These are phyloP conservation scores for Pythium periplocum DNA, from an alignment of 352 stramenopile species.

Conservation along the genomic window DNA sequence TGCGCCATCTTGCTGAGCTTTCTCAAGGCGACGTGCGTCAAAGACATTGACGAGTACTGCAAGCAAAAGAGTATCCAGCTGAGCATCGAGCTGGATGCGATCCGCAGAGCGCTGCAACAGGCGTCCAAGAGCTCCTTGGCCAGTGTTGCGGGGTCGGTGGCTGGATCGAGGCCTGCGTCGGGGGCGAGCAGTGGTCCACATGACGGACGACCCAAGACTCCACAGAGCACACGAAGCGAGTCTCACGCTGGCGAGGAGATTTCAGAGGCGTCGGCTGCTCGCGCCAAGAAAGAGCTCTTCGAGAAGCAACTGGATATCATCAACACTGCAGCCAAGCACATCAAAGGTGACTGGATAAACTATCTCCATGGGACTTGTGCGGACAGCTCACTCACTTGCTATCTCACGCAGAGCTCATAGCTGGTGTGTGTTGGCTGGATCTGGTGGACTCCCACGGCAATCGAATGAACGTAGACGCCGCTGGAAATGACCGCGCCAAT, in stretches of 20 bases:
- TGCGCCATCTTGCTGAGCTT: constrained; percentile 70
- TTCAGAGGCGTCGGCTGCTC: constrained; percentile 16
- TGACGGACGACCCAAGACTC: no score
- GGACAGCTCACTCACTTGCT: no score
- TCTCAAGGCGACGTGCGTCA: constrained; percentile 53
- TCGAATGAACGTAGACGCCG: constrained; percentile 46
- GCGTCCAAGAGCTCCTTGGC: not conserved
- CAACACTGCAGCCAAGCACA: constrained; percentile 30
- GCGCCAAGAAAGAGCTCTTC: constrained; percentile 29
- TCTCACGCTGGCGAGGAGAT: constrained; percentile 1
- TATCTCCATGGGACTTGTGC: not conserved
- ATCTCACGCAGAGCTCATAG: constrained; percentile 31
- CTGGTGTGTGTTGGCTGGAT: constrained; percentile 37
- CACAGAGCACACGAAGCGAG: constrained; percentile 1
- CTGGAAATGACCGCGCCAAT: constrained; percentile 27
- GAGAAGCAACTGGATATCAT: constrained; percentile 55
- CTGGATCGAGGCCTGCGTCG: constrained; percentile 12
- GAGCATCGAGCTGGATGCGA: constrained; percentile 63
- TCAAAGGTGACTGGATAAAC: constrained; percentile 34
- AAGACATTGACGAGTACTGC: constrained; percentile 66
- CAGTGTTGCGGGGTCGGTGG: not conserved
- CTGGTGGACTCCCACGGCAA: constrained; percentile 37
- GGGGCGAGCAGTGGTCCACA: not conserved
- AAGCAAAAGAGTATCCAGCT: constrained; percentile 75
- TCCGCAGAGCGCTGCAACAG: constrained; percentile 26